Conservation (phyloP, 768 basidiomycete species). For the Collybia sordida region DNA sequence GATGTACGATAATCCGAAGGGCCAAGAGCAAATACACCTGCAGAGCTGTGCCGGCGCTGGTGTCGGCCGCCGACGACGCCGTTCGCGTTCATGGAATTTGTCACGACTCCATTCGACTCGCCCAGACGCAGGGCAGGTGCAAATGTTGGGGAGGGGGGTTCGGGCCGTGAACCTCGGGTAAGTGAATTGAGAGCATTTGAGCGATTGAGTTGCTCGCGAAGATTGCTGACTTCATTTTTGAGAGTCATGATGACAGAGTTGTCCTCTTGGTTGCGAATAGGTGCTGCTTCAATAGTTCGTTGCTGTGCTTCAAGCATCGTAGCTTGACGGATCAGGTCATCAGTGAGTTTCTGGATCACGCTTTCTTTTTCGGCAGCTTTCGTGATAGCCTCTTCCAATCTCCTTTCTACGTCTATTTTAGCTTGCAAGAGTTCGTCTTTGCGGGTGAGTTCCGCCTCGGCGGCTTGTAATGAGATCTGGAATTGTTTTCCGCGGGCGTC, state of each 20-base stretch:
- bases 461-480: constrained; percentile 64
- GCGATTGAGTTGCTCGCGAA: constrained; percentile 94
- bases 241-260: constrained; percentile 83
- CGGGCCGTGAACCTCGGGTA: constrained; percentile 68
- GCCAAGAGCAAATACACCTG: constrained; percentile 67
- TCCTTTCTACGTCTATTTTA: constrained; percentile 79
- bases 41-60: constrained; percentile 84
- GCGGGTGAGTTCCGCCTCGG: constrained; percentile 69
- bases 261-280: constrained; percentile 76
- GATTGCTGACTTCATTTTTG: constrained; percentile 87
- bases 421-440: constrained; percentile 72
- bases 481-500: constrained; percentile 73
- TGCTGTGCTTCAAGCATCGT: constrained; percentile 76
- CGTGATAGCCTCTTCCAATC: constrained; percentile 73
- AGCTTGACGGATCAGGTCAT: constrained; percentile 73
- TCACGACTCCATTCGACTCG: constrained; percentile 44
- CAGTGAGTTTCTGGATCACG: constrained; percentile 76
- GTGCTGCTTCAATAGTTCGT: constrained; percentile 62
- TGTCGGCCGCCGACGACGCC: constrained; percentile 48
- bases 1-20: constrained; percentile 69
- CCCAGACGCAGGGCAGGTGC: constrained; percentile 70
- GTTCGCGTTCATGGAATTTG: constrained; percentile 27
- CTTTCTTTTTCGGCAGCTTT: constrained; percentile 83
- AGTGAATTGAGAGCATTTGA: constrained; percentile 90
- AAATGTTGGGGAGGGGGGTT: constrained; percentile 85